A percentile compares a stretch with the other conserved stretches of the same genome.
Evolutionary conservation across 768 basidiomycete genomes (phyloP).

Genomic region (Leccinum disarticulatum): DNA sequence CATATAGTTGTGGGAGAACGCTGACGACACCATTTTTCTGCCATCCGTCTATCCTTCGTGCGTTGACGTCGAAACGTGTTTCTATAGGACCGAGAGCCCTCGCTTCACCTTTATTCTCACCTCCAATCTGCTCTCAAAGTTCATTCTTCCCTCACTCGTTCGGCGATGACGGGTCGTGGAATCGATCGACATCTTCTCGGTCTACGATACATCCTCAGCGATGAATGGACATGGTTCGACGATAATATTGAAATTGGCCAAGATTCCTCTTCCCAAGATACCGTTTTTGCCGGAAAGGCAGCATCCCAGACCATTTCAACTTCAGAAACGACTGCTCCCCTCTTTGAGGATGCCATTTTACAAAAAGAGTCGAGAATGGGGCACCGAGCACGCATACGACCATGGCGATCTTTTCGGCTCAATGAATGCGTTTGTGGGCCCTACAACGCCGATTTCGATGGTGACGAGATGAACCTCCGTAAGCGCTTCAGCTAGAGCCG

Average conservation of each 20-base stretch:
- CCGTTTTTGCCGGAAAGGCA: not conserved
- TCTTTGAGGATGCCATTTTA: too few relatives aligned
- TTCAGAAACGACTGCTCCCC: too few relatives aligned
- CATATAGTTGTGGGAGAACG: not conserved
- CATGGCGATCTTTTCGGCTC: slow-evolving; percentile 95
- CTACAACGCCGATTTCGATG: slow-evolving; percentile 99
- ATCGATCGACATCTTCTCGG: slow-evolving; percentile 93
- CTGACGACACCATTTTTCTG: slow-evolving; percentile 7
- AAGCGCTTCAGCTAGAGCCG: slow-evolving; percentile 29
- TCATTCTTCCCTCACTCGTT: slow-evolving; percentile 71
- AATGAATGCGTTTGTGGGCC: slow-evolving; percentile 99
- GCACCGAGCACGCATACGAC: slow-evolving; percentile 94
- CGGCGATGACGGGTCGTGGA: slow-evolving; percentile 78
- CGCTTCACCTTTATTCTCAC: slow-evolving; percentile 40
- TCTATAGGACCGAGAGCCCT: slow-evolving; percentile 5
- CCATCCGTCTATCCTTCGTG: not conserved
- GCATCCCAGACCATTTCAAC: too few relatives aligned
- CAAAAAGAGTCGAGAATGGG: too few relatives aligned
- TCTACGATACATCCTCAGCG: slow-evolving; percentile 60
- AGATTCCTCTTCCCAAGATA: slow-evolving; percentile 10
- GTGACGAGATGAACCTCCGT: slow-evolving; percentile 99
- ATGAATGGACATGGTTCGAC: slow-evolving; percentile 30
- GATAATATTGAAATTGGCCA: not conserved
- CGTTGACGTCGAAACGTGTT: not conserved
- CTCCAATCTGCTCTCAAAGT: slow-evolving; percentile 68